Evolutionary conservation across 768 basidiomycete species (phyloP).

Genomic region (Kwoniella sp.): DNA sequence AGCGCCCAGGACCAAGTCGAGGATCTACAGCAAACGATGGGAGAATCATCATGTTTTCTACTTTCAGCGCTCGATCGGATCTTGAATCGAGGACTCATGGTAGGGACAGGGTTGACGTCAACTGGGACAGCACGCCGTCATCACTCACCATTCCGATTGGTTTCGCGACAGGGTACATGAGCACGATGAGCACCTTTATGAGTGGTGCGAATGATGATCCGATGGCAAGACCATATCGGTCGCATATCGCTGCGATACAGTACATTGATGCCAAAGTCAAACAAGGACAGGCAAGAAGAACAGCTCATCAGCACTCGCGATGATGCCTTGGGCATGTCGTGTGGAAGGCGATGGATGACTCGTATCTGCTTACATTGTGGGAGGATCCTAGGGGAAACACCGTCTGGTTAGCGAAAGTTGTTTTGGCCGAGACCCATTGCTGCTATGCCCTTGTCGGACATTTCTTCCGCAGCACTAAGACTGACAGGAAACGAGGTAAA

Average conservation of each 20-base stretch:
- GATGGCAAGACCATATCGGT: slow-evolving; percentile 48
- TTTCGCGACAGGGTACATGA: slow-evolving; percentile 49
- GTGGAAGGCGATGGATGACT: neutral
- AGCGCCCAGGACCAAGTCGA: slow-evolving; percentile 45
- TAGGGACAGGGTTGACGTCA: neutral
- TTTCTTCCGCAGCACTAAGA: too few relatives aligned
- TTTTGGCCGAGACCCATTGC: too few relatives aligned
- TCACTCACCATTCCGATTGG: slow-evolving; percentile 47
- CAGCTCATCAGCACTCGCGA: neutral
- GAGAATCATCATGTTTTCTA: too few relatives aligned
- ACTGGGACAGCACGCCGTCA: slow-evolving; percentile 2
- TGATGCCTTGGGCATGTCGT: neutral
- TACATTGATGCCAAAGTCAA: too few relatives aligned
- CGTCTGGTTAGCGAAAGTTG: too few relatives aligned
- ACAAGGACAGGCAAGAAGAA: neutral
- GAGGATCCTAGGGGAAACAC: slow-evolving; percentile 49
- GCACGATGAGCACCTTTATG: slow-evolving; percentile 36
- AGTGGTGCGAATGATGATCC: slow-evolving; percentile 47
- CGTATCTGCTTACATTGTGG: slow-evolving; percentile 42
- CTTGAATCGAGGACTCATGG: neutral
- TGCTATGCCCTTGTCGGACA: too few relatives aligned
- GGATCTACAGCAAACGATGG: slow-evolving; percentile 28
- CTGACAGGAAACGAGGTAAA: too few relatives aligned
- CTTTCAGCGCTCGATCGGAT: too few relatives aligned
- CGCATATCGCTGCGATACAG: slow-evolving; percentile 43